Conservation (phyloP, 768 basidiomycete genomes). For the Podaxis mareebaensis region DNA sequence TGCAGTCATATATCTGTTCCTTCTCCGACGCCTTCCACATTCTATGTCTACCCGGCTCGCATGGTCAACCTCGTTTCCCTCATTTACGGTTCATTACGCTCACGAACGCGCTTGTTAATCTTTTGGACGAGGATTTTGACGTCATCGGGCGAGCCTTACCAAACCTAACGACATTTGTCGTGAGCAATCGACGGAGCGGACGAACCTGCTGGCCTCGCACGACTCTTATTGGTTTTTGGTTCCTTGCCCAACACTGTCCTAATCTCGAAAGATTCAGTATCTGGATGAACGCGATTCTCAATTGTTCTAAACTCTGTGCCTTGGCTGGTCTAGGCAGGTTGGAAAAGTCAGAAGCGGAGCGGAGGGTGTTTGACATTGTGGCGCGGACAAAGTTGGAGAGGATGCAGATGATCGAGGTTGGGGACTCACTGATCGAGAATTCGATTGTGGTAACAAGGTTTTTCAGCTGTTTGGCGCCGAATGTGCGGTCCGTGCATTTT, state of each 20-base stretch:
- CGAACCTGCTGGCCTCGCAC: neutral
- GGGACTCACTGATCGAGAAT: conserved; percentile 2
- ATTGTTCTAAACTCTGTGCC: neutral
- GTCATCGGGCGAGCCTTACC: neutral
- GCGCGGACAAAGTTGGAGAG: neutral
- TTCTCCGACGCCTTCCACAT: conserved; percentile 3
- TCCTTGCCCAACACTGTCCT: neutral
- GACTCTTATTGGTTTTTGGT: conserved; percentile 4
- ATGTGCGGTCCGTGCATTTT: neutral
- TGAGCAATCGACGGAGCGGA: neutral
- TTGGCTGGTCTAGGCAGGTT: neutral
- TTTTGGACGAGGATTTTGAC: conserved; percentile 1
- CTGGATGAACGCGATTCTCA: conserved; percentile 10
- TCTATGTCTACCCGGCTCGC: neutral
- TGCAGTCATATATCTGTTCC: conserved; percentile 2
- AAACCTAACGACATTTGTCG: neutral
- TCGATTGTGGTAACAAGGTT: conserved; percentile 1
- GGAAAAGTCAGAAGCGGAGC: neutral
- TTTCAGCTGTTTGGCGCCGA: neutral
- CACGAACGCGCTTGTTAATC: neutral
- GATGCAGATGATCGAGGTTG: conserved; percentile 1
- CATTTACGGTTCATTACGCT: neutral
- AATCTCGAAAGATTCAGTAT: neutral
- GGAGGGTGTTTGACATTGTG: conserved; percentile 1
- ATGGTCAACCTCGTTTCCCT: neutral